Conservation (phyloP, 768 basidiomycete species). For the Tylopilus cervinicoccineus region DNA sequence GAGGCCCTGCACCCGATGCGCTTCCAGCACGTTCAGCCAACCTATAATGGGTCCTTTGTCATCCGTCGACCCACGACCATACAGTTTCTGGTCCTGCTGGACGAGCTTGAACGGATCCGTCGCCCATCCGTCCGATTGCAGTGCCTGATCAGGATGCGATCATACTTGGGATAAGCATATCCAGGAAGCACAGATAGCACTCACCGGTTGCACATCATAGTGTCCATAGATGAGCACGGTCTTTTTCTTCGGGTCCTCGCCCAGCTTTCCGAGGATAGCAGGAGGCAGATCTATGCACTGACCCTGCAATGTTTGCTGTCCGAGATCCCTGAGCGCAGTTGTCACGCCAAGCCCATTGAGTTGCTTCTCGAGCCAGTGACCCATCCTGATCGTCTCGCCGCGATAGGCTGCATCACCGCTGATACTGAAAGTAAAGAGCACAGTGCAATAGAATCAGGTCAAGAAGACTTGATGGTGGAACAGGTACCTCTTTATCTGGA, state of each 20-base stretch:
- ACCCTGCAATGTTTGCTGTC: conserved; percentile 69
- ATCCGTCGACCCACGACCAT: conserved; percentile 89
- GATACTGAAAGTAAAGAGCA: conserved; percentile 39
- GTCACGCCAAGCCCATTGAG: conserved; percentile 76
- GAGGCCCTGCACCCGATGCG: conserved; percentile 61
- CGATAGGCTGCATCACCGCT: conserved; percentile 70
- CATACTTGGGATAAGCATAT: too few relatives aligned
- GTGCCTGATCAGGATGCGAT: conserved; percentile 22
- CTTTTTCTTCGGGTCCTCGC: conserved; percentile 85
- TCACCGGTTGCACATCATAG: conserved; percentile 91
- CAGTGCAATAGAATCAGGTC: background rate
- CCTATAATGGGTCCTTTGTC: conserved; percentile 90
- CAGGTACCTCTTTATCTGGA: conserved; percentile 72
- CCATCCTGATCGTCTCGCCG: conserved; percentile 81
- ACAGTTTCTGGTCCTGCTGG: conserved; percentile 52
- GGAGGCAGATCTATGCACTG: conserved; percentile 75
- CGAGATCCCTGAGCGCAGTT: conserved; percentile 72
- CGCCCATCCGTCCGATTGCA: conserved; percentile 76
- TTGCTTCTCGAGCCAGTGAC: conserved; percentile 70
- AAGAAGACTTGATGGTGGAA: background rate
- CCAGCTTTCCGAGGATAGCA: conserved; percentile 76
- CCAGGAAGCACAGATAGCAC: conserved; percentile 15
- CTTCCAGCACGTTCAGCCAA: conserved; percentile 89
- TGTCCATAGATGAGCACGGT: conserved; percentile 93
- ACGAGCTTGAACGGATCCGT: conserved; percentile 80